Base-by-base conservation (phyloP, 345 rosid species). In the Nephelium lappaceum region DNA sequence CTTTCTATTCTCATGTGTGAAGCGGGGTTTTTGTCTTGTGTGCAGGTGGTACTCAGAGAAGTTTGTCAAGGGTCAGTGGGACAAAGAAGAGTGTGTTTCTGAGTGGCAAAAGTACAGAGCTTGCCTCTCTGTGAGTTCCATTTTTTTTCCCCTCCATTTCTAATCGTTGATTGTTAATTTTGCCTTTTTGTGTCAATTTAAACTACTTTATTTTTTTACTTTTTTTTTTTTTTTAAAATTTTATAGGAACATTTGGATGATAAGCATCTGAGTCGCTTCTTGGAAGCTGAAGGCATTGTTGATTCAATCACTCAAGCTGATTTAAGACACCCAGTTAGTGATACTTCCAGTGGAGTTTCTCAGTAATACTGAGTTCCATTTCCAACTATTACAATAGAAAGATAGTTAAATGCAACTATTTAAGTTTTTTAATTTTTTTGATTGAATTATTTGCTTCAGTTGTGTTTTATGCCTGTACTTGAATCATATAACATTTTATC, bases 1-100 rank as follows among this genome's bases (percentile, higher is more conserved):
- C 68, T 3, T 36, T 57, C 61, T 4, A 14, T 69, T 51, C 64
- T 16, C 53, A 53, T 57, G 4, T 57, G 42, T 70, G 18, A 5
- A n/a, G 12, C 36, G 58, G 3, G 3, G 12, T 23, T 39, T 12
- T 27, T 36, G 19, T 38, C 16, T 42, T 38, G 47, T 25, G 12
- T n/a, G 72, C 74, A 93, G 98, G 80, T 93, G 98, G 98, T 93
- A 95, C 60, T 86, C 95, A 0, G 98, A 95, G 74, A 93, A 90
- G 79, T 95, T 92, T 36, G 88, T 93, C 19, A 93, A 88, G 83
- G 98, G 97, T 65, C 90, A 86, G 77, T 92, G 97, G 95, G 91
- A 89, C 79, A 90, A 90, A 85, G 89, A 89, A 80, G 97, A 88
- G 58, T 92, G 97, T 73, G 82, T 81, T 58, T 83, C 81, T 14